phyloP scores from a whole-genome alignment of 2,329 filamentous ascomycete species.

The Fusarium sp. region DNA sequence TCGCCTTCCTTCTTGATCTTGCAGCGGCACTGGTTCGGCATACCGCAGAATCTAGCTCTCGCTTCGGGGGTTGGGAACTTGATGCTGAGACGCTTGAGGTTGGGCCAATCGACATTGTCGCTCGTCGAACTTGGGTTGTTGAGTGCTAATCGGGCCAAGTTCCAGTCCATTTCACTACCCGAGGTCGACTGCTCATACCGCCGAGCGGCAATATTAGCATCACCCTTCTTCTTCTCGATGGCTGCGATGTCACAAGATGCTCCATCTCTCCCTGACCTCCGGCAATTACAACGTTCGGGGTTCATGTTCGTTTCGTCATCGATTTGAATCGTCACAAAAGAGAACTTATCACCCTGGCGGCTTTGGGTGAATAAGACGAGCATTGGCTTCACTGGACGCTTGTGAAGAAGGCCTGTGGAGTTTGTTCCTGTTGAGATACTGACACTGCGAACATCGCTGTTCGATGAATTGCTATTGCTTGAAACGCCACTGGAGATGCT shows the following conservation, averaged over 20 bases:
- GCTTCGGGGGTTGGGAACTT: slow-evolving; percentile 44
- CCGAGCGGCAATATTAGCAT: slow-evolving; percentile 44
- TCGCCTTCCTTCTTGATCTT: slow-evolving; percentile 44
- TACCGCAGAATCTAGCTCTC: slow-evolving; percentile 50
- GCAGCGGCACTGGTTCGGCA: slow-evolving; percentile 50
- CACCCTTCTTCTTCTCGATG: slow-evolving; percentile 51
- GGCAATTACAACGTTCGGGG: slow-evolving; percentile 55
- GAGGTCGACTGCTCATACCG: slow-evolving; percentile 47
- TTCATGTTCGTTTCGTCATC: slow-evolving; percentile 54
- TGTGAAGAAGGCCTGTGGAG: slow-evolving; percentile 51
- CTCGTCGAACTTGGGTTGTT: slow-evolving; percentile 47
- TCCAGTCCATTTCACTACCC: slow-evolving; percentile 48
- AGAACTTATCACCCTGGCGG: slow-evolving; percentile 36
- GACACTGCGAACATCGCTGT: slow-evolving; percentile 45
- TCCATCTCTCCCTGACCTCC: slow-evolving; percentile 47
- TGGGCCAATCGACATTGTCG: slow-evolving; percentile 40
- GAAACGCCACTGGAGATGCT: slow-evolving; percentile 46
- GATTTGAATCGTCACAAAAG: slow-evolving; percentile 52
- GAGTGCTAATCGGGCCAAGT: slow-evolving; percentile 51
- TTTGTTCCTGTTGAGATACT: slow-evolving; percentile 47
- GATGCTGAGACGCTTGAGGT: slow-evolving; percentile 52
- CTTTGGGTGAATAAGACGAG: slow-evolving; percentile 54
- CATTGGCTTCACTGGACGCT: slow-evolving; percentile 53
- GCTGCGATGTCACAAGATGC: slow-evolving; percentile 43
- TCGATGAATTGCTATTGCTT: slow-evolving; percentile 47